A percentile compares a stretch with the other conserved stretches of the same genome.
Evolutionary conservation across 2,329 filamentous ascomycete genomes (phyloP).

Genomic region (Sclerotinia borealis): DNA sequence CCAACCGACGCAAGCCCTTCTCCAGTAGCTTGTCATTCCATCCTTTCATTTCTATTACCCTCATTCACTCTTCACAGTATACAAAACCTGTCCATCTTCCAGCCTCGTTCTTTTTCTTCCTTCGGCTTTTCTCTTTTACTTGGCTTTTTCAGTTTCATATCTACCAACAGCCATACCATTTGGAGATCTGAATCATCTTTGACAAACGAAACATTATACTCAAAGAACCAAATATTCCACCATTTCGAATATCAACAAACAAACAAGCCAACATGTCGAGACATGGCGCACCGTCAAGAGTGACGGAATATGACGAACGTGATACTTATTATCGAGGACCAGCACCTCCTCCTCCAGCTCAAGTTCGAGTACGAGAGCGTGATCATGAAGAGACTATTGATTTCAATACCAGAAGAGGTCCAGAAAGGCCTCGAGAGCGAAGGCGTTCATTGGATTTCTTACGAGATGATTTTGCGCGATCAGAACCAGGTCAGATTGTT

Average conservation of each 20-base stretch:
- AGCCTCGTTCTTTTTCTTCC: slow-evolving; percentile 3
- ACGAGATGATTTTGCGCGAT: slow-evolving; percentile 27
- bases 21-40: slow-evolving; percentile 8
- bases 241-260: slow-evolving; percentile 58
- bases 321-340: slow-evolving; percentile 25
- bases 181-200: not conserved
- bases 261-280: slow-evolving; percentile 18
- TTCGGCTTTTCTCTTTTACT: not conserved
- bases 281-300: slow-evolving; percentile 16
- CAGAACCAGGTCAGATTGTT: slow-evolving; percentile 27
- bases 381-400: slow-evolving; percentile 29
- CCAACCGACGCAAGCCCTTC: slow-evolving; percentile 10
- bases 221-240: not conserved
- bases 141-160: not conserved
- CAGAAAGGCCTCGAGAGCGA: slow-evolving; percentile 17
- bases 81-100: slow-evolving; percentile 5
- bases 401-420: slow-evolving; percentile 22
- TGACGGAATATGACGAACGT: slow-evolving; percentile 24
- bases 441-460: slow-evolving; percentile 29
- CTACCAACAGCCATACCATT: not conserved
- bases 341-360: slow-evolving; percentile 21
- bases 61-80: not conserved
- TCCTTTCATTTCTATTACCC: not conserved
- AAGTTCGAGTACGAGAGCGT: slow-evolving; percentile 25
- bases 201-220: not conserved